A percentile compares a stretch with the other conserved stretches of the same genome.
Evolutionary conservation across 208 protist species (phyloP).

Genomic region (Crithidia sp.): DNA sequence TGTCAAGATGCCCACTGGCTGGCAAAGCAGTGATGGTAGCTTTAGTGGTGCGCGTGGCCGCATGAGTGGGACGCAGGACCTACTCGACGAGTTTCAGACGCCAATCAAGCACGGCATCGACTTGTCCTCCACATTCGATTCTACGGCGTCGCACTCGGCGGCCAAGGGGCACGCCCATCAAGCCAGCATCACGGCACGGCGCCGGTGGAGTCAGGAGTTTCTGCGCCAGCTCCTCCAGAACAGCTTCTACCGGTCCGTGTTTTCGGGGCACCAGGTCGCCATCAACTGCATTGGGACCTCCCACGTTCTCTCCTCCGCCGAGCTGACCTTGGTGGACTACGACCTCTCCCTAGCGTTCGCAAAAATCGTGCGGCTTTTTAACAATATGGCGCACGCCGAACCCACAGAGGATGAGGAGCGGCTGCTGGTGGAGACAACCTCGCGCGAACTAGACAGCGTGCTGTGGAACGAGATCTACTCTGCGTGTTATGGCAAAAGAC

Average conservation of each 20-base stretch:
- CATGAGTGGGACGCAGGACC: neutral
- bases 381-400: slow-evolving; percentile 69
- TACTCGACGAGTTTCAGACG: slow-evolving; percentile 13
- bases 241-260: slow-evolving; percentile 64
- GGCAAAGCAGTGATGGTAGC: slow-evolving; percentile 1
- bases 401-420: slow-evolving; percentile 56
- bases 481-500: slow-evolving; percentile 55
- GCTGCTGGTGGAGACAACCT: slow-evolving; percentile 55
- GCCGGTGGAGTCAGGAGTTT: slow-evolving; percentile 39
- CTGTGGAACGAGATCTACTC: slow-evolving; percentile 70
- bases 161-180: neutral
- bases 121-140: slow-evolving; percentile 1
- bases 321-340: slow-evolving; percentile 53
- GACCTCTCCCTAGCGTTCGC: slow-evolving; percentile 64
- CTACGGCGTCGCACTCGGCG: neutral
- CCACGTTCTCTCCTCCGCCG: slow-evolving; percentile 40
- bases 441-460: slow-evolving; percentile 44
- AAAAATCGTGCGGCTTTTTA: slow-evolving; percentile 72
- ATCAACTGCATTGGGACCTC: slow-evolving; percentile 68
- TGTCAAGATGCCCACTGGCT: slow-evolving; percentile 11
- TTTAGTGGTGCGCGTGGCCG: slow-evolving; percentile 2
- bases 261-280: slow-evolving; percentile 66
- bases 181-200: slow-evolving; percentile 11
- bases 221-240: slow-evolving; percentile 53
- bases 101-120: neutral